Conservation (phyloP, 2,329 filamentous ascomycete genomes). For the Thielaviopsis ethacetica region DNA sequence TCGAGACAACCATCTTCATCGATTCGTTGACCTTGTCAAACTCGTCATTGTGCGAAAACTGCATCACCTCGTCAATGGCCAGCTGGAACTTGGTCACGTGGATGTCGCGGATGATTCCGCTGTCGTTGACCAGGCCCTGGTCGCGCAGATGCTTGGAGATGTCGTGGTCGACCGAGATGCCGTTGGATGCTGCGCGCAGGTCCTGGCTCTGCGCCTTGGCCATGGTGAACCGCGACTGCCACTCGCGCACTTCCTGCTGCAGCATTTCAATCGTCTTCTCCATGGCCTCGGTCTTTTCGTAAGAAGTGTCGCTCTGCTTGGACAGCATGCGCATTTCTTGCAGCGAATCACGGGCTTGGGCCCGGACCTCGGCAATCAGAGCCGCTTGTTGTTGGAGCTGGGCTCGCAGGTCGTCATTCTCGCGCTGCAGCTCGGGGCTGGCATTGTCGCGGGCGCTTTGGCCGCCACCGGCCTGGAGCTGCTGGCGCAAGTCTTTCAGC, state of each 20-base stretch:
- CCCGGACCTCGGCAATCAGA: constrained; percentile 72
- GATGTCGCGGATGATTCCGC: constrained; percentile 74
- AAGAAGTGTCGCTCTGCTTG: constrained; percentile 58
- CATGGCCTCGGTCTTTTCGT: constrained; percentile 69
- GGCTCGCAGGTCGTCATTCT: constrained; percentile 52
- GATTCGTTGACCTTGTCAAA: constrained; percentile 62
- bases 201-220: constrained; percentile 75
- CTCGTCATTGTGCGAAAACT: constrained; percentile 55
- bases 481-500: constrained; percentile 44
- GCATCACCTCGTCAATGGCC: constrained; percentile 77
- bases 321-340: constrained; percentile 81
- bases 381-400: constrained; percentile 59
- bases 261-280: constrained; percentile 58
- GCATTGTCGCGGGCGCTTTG: constrained; percentile 1
- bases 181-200: constrained; percentile 65
- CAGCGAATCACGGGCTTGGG: constrained; percentile 68
- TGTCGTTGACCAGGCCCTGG: constrained; percentile 49
- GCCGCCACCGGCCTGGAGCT: constrained; percentile 29
- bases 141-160: constrained; percentile 51
- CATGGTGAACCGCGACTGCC: constrained; percentile 78
- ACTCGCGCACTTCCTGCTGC: constrained; percentile 71
- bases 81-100: constrained; percentile 93
- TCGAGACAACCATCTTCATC: constrained; percentile 73
- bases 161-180: constrained; percentile 52
- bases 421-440: constrained; percentile 36